Percentiles rank a stretch among this genome's conserved stretches.
These are phyloP conservation scores for Chaetoceros tenuissimus DNA, from an alignment of 108 stramenopile genomes.

Conservation along the genomic window DNA sequence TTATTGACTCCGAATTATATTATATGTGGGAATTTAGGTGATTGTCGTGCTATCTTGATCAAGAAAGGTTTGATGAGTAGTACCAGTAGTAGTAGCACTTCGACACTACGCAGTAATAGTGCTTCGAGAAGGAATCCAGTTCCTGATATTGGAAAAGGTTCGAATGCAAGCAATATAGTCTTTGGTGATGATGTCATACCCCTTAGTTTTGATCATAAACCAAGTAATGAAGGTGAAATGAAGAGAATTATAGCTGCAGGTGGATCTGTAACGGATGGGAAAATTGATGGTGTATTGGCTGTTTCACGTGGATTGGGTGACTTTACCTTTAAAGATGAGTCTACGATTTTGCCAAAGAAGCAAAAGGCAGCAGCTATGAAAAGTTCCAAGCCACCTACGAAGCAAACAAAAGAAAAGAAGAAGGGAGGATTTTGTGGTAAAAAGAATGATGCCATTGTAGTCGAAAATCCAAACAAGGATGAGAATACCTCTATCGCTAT, in stretches of 20 bases:
- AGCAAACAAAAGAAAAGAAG: not conserved
- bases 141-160: no score
- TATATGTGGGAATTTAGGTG: constrained; percentile 94
- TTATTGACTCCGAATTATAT: constrained; percentile 84
- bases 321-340: constrained; percentile 56
- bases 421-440: not conserved
- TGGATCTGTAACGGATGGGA: constrained; percentile 68
- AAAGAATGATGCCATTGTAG: no score
- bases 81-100: not conserved
- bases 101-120: no score
- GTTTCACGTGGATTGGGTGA: constrained; percentile 91
- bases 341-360: constrained; percentile 14
- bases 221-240: constrained; percentile 58
- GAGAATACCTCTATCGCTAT: no score
- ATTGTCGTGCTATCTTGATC: constrained; percentile 78
- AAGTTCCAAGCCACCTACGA: constrained; percentile 5
- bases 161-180: not conserved
- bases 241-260: constrained; percentile 56
- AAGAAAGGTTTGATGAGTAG: not conserved
- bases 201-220: constrained; percentile 95
- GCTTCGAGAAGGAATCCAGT: constrained; percentile 34
- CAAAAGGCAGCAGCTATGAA: not conserved
- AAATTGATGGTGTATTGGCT: constrained; percentile 93
- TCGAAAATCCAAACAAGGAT: no score
- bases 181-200: constrained; percentile 32